Conservation (phyloP, 257 asterid genomes). For the Gentiana macrophylla region DNA sequence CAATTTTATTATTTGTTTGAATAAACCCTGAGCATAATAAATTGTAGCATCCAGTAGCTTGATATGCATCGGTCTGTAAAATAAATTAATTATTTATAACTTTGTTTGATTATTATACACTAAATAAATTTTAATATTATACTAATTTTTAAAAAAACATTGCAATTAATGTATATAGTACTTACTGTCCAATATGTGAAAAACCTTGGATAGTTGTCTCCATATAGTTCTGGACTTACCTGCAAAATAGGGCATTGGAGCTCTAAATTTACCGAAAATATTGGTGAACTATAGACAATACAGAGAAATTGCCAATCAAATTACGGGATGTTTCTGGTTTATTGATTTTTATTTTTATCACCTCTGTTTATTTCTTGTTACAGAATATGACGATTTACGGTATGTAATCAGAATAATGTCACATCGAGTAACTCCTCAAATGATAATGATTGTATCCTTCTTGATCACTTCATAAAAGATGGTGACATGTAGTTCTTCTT, state of each 20-base stretch:
- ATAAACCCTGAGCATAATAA: slow-evolving; percentile 81
- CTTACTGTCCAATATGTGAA: slow-evolving; percentile 91
- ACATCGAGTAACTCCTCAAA: no score
- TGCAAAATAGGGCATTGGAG: slow-evolving; percentile 18
- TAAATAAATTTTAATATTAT: not conserved
- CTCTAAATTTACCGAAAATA: not conserved
- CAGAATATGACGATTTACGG: no score
- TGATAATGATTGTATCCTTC: no score
- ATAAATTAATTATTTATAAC: not conserved
- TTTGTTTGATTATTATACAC: not conserved
- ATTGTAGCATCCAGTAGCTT: slow-evolving; percentile 96
- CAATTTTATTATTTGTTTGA: slow-evolving; percentile 76
- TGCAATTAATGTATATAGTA: not conserved
- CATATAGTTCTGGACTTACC: slow-evolving; percentile 82
- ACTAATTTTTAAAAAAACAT: not conserved
- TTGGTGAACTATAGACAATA: no score
- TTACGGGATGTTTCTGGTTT: no score
- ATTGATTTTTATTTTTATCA: no score
- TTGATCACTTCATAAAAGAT: no score
- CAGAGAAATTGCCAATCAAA: no score
- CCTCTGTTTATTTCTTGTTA: no score
- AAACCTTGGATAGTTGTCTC: slow-evolving; percentile 82
- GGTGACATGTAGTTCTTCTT: no score
- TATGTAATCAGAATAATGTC: no score
- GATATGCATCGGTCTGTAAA: slow-evolving; percentile 84